Evolutionary conservation across 2,329 filamentous ascomycete genomes (phyloP).

Genomic region (Fusarium nodosum): DNA sequence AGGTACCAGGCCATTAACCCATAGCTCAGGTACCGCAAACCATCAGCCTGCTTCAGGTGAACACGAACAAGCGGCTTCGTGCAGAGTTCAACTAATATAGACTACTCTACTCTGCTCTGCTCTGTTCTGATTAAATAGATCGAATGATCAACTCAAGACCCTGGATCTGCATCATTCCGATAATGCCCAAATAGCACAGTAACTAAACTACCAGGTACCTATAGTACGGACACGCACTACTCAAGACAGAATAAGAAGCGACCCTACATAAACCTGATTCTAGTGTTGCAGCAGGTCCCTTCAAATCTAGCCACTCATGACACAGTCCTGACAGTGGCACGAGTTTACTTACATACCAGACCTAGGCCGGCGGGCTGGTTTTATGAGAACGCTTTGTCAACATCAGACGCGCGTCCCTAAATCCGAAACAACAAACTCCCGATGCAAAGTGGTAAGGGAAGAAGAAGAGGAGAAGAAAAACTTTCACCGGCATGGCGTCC

Average conservation of each 20-base stretch:
- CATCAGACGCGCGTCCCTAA: constrained; percentile 40
- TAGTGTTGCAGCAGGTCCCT: constrained; percentile 15
- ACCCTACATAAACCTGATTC: constrained; percentile 18
- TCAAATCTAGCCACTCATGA: constrained; percentile 30
- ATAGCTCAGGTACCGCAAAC: constrained; percentile 38
- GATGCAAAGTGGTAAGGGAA: constrained; percentile 7
- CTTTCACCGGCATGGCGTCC: constrained; percentile 19
- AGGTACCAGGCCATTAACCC: constrained; percentile 8
- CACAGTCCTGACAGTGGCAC: constrained; percentile 35
- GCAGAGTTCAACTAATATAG: constrained; percentile 2
- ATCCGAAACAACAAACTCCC: constrained; percentile 40
- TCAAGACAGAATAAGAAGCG: neutral
- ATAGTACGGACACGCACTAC: neutral
- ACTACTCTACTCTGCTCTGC: neutral
- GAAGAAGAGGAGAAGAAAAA: constrained; percentile 2
- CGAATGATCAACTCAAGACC: neutral
- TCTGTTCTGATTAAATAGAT: neutral
- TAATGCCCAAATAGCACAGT: constrained; percentile 2
- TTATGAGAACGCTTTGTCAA: constrained; percentile 32
- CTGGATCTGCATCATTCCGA: constrained; percentile 7
- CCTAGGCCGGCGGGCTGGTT: constrained; percentile 27
- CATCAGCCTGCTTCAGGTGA: constrained; percentile 45
- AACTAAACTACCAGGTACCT: neutral
- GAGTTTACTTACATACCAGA: constrained; percentile 47
- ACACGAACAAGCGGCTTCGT: constrained; percentile 33